Base-by-base conservation (phyloP, 768 basidiomycete species). In the Russula olivacea region DNA sequence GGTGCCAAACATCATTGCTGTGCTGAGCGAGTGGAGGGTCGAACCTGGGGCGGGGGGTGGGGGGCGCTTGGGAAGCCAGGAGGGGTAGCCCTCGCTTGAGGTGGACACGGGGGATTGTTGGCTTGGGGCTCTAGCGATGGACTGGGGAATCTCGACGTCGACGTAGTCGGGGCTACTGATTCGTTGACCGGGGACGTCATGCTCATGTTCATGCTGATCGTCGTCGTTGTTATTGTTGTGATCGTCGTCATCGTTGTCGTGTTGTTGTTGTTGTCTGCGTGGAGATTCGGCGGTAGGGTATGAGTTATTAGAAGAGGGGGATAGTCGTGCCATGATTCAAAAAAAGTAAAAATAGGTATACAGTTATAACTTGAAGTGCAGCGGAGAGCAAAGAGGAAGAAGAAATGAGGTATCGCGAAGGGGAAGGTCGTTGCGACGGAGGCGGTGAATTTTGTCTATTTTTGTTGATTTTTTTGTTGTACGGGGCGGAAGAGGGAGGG, bases 21-120 rank as follows among this genome's bases (percentile, higher is more conserved):
- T 78, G 53, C 80, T 76, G 30, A 81, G 82, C 8, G 83, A 84
- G 62, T 83, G 83, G 59, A 88, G 74, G 1, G 87, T 89, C 11
- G 87, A 88, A 4, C 81, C 81, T 3, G 91, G 91, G 9, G 83
- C 83, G 0, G 91, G 91, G 0, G 83, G 88, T 17, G 84, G 85
- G 2, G 91, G 91, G 15, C 91, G 80, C 63, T 78, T 83, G 19
- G 91, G 91, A 1, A 93, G 84, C 91, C 91, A 93, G 25, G 88
- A 86, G 3, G 91, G 91, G 71, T 93, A 93, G 15, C 85, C 85
- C 67, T 89, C 88, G 19, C 55, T 65, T 8, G 65, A 66, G 21
- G 61, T 36, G 10, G 43, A 43, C 30, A 23, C 41, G 56, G 57
- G 58, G 45, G 59, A 60, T 17, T 10, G 54, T 25, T 51, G 28